These are phyloP conservation scores for Phytomonas sp. DNA, from an alignment of 208 protist genomes.

Conservation along the genomic window DNA sequence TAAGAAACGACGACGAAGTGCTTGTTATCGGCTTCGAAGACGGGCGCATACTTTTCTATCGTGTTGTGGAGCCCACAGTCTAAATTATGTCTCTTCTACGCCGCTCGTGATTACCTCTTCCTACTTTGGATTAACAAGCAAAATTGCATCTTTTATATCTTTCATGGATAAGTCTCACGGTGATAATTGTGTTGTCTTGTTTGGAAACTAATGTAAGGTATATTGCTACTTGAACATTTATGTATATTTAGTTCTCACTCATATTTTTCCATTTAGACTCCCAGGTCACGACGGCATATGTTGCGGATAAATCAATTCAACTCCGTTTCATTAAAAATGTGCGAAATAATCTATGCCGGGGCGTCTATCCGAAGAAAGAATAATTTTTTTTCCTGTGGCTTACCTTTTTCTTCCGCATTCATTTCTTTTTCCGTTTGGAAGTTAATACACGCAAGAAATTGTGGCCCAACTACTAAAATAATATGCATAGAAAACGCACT, in stretches of 20 bases:
- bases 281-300: not conserved
- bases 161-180: not conserved
- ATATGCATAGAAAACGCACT: not conserved
- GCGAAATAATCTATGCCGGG: not conserved
- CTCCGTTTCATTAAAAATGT: conserved; percentile 1
- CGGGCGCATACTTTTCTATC: not conserved
- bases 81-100: not conserved
- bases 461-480: not conserved
- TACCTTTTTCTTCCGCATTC: not conserved
- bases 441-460: not conserved
- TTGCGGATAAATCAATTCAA: not conserved
- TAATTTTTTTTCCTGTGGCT: conserved; percentile 5
- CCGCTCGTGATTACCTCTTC: not conserved
- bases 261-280: not conserved
- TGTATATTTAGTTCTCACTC: not conserved
- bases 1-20: not conserved
- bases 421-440: conserved; percentile 1
- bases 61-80: not conserved
- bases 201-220: not conserved
- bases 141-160: not conserved
- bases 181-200: not conserved
- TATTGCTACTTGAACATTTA: not conserved
- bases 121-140: not conserved
- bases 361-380: not conserved
- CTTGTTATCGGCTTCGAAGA: not conserved